Evolutionary conservation across 116 monocot species (phyloP).

Genomic region (Cymodocea nodosa): DNA sequence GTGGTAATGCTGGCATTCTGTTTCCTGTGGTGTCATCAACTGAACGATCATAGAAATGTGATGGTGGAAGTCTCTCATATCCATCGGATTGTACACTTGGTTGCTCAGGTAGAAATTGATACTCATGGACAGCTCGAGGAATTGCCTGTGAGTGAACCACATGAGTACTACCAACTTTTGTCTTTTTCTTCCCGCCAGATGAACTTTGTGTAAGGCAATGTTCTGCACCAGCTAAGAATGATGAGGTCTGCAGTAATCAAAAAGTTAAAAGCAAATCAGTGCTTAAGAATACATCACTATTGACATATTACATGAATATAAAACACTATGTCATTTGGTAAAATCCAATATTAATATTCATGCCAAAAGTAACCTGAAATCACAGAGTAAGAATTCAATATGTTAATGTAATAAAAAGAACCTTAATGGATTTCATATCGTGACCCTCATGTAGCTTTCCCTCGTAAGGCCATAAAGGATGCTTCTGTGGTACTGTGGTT

Average conservation of each 20-base stretch:
- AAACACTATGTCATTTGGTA: too few relatives aligned
- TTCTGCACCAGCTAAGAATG: slow-evolving; percentile 49
- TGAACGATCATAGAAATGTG: slow-evolving; percentile 50
- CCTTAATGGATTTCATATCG: slow-evolving; percentile 60
- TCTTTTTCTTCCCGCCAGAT: slow-evolving; percentile 38
- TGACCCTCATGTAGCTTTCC: slow-evolving; percentile 36
- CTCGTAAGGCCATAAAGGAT: slow-evolving; percentile 42
- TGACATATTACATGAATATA: background rate
- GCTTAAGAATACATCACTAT: background rate
- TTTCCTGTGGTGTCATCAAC: slow-evolving; percentile 19
- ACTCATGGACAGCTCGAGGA: slow-evolving; percentile 58
- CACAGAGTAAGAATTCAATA: too few relatives aligned
- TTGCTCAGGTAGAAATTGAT: slow-evolving; percentile 83
- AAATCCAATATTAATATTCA: background rate
- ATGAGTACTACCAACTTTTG: slow-evolving; percentile 22
- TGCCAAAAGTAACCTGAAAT: background rate
- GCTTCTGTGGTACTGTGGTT: slow-evolving; percentile 38
- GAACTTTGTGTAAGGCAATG: slow-evolving; percentile 43
- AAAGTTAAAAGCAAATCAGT: background rate
- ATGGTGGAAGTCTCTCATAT: slow-evolving; percentile 39
- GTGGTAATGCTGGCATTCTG: slow-evolving; percentile 25
- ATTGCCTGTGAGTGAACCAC: slow-evolving; percentile 36
- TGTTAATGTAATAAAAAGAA: slow-evolving; percentile 11
- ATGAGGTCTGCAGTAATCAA: slow-evolving; percentile 32
- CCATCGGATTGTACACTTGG: slow-evolving; percentile 45